Evolutionary conservation across 768 basidiomycete genomes (phyloP).

Genomic region (Epithele typhae): DNA sequence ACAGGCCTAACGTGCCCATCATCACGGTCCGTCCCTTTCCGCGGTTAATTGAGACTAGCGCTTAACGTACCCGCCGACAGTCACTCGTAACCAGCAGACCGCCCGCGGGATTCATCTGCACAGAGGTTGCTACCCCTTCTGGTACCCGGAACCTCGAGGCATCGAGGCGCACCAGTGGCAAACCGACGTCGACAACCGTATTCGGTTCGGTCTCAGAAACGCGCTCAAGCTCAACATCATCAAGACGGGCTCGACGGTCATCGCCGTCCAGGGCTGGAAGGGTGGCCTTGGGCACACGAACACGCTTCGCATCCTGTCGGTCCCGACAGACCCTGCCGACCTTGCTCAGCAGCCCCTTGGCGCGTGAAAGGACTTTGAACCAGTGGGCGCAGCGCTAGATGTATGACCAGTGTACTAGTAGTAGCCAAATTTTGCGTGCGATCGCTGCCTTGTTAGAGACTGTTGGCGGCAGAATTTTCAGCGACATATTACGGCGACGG

Average conservation of each 20-base stretch:
- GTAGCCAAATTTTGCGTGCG: too few species aligned
- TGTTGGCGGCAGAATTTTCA: too few species aligned
- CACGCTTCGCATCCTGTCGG: constrained; percentile 78
- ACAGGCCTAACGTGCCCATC: constrained; percentile 89
- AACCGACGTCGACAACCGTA: constrained; percentile 90
- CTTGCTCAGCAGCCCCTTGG: constrained; percentile 66
- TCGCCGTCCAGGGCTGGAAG: constrained; percentile 99
- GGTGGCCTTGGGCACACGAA: constrained; percentile 96
- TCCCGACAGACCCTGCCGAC: constrained; percentile 79
- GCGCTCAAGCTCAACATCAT: constrained; percentile 84
- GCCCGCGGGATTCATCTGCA: constrained; percentile 95
- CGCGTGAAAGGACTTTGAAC: too few species aligned
- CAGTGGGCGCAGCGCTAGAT: constrained; percentile 2
- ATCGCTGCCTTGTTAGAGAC: too few species aligned
- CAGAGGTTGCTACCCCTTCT: constrained; percentile 95
- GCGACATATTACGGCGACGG: too few species aligned
- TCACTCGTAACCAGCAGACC: constrained; percentile 94
- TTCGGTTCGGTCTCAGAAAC: constrained; percentile 81
- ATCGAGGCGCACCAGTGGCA: constrained; percentile 92
- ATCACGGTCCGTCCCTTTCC: constrained; percentile 84
- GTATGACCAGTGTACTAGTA: constrained; percentile 15
- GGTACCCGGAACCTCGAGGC: constrained; percentile 93
- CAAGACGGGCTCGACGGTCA: constrained; percentile 80
- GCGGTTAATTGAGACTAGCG: not conserved
- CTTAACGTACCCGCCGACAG: constrained; percentile 33